phyloP scores from a whole-genome alignment of 208 protist genomes.

The Herpetomonas muscarum region DNA sequence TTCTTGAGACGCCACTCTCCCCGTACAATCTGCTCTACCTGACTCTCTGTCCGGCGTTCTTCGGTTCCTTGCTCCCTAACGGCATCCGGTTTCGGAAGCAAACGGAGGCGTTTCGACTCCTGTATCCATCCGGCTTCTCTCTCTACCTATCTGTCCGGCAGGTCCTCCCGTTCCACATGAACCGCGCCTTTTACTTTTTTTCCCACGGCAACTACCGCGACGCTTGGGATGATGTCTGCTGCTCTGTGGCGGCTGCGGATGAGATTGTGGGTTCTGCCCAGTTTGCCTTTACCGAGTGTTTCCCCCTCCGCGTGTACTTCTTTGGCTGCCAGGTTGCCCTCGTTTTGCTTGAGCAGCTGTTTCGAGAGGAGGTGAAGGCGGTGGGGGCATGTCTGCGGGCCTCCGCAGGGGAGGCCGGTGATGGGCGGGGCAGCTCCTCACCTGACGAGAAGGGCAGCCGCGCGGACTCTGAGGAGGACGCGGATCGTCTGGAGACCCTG shows the following conservation, averaged over 20 bases:
- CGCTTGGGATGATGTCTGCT: slow-evolving; percentile 61
- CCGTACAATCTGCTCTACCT: slow-evolving; percentile 53
- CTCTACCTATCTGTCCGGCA: slow-evolving; percentile 49
- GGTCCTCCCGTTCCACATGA: slow-evolving; percentile 68
- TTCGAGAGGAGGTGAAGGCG: slow-evolving; percentile 31
- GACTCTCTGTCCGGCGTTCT: slow-evolving; percentile 59
- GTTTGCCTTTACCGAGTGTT: slow-evolving; percentile 72
- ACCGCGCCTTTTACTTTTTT: slow-evolving; percentile 41
- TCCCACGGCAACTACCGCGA: slow-evolving; percentile 28
- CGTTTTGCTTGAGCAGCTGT: slow-evolving; percentile 29
- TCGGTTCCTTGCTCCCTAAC: slow-evolving; percentile 47
- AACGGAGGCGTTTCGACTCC: slow-evolving; percentile 22
- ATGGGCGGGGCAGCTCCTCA: not conserved
- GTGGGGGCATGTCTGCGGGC: slow-evolving; percentile 20
- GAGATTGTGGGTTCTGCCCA: slow-evolving; percentile 69
- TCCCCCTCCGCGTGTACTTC: slow-evolving; percentile 55
- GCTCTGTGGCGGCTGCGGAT: slow-evolving; percentile 65
- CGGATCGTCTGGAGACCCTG: not conserved
- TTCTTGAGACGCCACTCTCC: slow-evolving; percentile 41
- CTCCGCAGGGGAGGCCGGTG: not conserved
- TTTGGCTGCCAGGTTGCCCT: slow-evolving; percentile 47
- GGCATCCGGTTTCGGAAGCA: slow-evolving; percentile 31
- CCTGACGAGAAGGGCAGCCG: not conserved
- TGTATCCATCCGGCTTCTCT: slow-evolving; percentile 46
- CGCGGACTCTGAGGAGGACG: not conserved